Percentiles rank a stretch among this genome's conserved stretches.
These are phyloP conservation scores for Durio zibethinus DNA, from an alignment of 345 rosid species.

Conservation along the genomic window DNA sequence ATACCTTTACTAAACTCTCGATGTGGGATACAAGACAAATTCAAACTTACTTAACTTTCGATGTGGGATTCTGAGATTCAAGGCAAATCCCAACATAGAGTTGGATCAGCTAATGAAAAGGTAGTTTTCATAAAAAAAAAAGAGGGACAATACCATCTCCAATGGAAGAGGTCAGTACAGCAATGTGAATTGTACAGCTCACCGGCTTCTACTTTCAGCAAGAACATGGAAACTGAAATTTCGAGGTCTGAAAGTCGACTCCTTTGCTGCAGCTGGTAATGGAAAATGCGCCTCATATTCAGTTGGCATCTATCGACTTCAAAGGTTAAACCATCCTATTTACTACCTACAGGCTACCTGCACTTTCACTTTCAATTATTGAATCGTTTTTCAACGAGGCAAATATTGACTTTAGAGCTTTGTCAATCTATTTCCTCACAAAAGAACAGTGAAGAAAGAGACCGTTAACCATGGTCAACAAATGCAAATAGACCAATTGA, in stretches of 20 bases:
- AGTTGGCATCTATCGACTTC: constrained; percentile 1
- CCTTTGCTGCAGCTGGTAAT: background rate
- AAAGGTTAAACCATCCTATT: background rate
- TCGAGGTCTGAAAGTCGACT: background rate
- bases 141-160: background rate
- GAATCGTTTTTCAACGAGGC: background rate
- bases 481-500: background rate
- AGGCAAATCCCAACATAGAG: too few species aligned
- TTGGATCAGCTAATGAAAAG: background rate
- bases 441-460: background rate
- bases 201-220: background rate
- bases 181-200: background rate
- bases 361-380: background rate
- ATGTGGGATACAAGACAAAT: too few species aligned
- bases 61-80: too few species aligned
- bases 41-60: too few species aligned
- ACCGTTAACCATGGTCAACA: background rate
- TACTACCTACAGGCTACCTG: background rate
- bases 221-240: background rate
- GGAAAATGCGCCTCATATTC: background rate
- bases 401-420: background rate
- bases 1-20: too few species aligned
- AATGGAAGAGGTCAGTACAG: background rate
- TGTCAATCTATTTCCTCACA: background rate
- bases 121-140: background rate